phyloP scores from a whole-genome alignment of 169 alveolate genomes.

The Cryptosporidium meleagridis region DNA sequence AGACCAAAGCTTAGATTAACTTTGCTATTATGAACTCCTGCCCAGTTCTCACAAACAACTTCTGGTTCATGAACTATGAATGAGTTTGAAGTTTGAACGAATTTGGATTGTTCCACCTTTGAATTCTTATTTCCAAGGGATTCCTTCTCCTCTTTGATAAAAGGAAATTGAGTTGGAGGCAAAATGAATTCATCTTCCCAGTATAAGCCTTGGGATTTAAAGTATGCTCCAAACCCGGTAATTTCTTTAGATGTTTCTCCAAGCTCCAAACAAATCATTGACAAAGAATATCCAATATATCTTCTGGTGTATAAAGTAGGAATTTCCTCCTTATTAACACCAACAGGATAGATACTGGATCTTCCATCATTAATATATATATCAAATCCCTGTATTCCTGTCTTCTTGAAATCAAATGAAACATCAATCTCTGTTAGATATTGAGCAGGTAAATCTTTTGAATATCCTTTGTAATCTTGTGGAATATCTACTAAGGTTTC shows the following conservation, averaged over 20 bases:
- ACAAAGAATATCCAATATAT: conserved; percentile 26
- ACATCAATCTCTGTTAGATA: conserved; percentile 32
- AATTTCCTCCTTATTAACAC: conserved; percentile 29
- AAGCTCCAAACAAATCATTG: conserved; percentile 57
- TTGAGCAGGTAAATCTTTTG: conserved; percentile 25
- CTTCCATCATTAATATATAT: conserved; percentile 40
- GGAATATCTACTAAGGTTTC: background rate
- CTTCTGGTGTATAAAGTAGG: conserved; percentile 38
- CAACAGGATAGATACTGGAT: conserved; percentile 32
- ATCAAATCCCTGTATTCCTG: conserved; percentile 50
- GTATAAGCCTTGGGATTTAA: conserved; percentile 59
- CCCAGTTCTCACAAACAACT: conserved; percentile 29
- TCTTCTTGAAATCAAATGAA: conserved; percentile 36
- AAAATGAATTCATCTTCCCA: conserved; percentile 48
- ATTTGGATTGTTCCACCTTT: background rate
- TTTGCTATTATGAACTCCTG: background rate
- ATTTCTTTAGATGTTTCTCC: conserved; percentile 40
- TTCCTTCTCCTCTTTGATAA: background rate
- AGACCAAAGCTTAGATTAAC: conserved; percentile 19
- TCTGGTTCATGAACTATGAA: conserved; percentile 1
- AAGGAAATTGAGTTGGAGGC: conserved; percentile 32
- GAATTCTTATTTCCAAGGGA: background rate
- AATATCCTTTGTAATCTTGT: background rate
- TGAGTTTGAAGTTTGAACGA: background rate
- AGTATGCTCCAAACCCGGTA: conserved; percentile 67